phyloP scores from a whole-genome alignment of 768 basidiomycete genomes.

The Termitomyces heimii region DNA sequence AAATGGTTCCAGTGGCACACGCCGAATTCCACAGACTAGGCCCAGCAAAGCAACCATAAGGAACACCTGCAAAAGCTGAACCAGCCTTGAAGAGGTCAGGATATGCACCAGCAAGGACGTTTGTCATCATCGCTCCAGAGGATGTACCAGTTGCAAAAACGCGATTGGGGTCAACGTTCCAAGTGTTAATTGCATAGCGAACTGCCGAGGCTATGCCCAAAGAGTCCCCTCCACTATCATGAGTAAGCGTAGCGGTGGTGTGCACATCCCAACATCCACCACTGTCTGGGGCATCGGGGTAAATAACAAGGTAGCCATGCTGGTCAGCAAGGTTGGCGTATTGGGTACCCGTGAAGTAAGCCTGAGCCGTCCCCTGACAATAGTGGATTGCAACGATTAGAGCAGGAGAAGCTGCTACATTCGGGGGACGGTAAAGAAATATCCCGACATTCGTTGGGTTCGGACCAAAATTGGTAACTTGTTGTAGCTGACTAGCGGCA shows the following conservation, averaged over 20 bases:
- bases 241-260: conserved; percentile 43
- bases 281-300: conserved; percentile 33
- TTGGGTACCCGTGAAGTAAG: conserved; percentile 42
- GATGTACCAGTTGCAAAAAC: conserved; percentile 48
- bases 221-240: conserved; percentile 51
- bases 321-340: conserved; percentile 46
- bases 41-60: conserved; percentile 49
- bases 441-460: conserved; percentile 50
- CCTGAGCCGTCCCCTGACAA: conserved; percentile 46
- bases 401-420: conserved; percentile 30
- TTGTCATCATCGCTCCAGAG: conserved; percentile 59
- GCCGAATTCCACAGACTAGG: conserved; percentile 39
- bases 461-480: conserved; percentile 40
- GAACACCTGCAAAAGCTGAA: conserved; percentile 44
- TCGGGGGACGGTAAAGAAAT: conserved; percentile 38
- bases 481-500: conserved; percentile 27
- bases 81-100: conserved; percentile 49
- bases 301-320: conserved; percentile 46
- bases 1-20: conserved; percentile 38
- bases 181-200: conserved; percentile 42
- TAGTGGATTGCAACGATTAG: conserved; percentile 50
- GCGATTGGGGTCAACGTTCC: conserved; percentile 35
- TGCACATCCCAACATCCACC: conserved; percentile 53
- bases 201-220: conserved; percentile 42
- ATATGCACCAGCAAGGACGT: conserved; percentile 47